Percentiles rank a stretch among this genome's conserved stretches.
These are phyloP conservation scores for Cardamine occulta DNA, from an alignment of 345 rosid species.

Conservation along the genomic window DNA sequence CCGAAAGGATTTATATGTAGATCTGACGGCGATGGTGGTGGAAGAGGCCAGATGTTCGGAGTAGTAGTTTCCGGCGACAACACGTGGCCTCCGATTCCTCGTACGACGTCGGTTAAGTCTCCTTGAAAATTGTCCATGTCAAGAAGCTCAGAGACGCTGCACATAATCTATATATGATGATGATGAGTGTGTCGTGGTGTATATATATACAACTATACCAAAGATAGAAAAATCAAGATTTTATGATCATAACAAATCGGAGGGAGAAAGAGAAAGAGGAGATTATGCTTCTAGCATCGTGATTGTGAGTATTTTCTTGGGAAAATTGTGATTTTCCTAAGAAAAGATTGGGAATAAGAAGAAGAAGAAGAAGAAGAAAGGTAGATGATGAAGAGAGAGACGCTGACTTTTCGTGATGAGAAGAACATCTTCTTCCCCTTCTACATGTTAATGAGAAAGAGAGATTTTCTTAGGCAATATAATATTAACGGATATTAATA, in stretches of 20 bases:
- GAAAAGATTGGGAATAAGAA: slow-evolving; percentile 15
- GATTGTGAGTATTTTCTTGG: slow-evolving; percentile 31
- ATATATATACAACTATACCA: slow-evolving; percentile 16
- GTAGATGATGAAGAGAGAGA: slow-evolving; percentile 45
- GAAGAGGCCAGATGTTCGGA: slow-evolving; percentile 32
- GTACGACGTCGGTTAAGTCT: slow-evolving; percentile 69
- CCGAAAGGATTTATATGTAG: slow-evolving; percentile 55
- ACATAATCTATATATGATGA: slow-evolving; percentile 45
- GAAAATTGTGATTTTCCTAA: slow-evolving; percentile 23
- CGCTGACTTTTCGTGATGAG: slow-evolving; percentile 88
- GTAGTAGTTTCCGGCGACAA: slow-evolving; percentile 26
- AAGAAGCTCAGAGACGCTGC: slow-evolving; percentile 47
- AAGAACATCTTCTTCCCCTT: slow-evolving; percentile 40
- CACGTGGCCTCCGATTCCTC: slow-evolving; percentile 49
- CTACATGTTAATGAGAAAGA: slow-evolving; percentile 35
- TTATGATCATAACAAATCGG: not conserved
- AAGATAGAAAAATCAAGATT: slow-evolving; percentile 8
- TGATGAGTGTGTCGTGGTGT: slow-evolving; percentile 21
- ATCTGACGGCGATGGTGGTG: slow-evolving; percentile 39
- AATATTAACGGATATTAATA: slow-evolving; percentile 17
- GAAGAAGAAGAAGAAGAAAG: slow-evolving; percentile 41
- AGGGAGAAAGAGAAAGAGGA: not conserved
- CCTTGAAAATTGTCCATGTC: slow-evolving; percentile 74
- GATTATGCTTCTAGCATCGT: slow-evolving; percentile 1
- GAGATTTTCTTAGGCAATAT: slow-evolving; percentile 20